A percentile compares a stretch with the other conserved stretches of the same genome.
Evolutionary conservation across 1,284 basidiomycete genomes (phyloP).

Genomic region (Ustilago tritici): DNA sequence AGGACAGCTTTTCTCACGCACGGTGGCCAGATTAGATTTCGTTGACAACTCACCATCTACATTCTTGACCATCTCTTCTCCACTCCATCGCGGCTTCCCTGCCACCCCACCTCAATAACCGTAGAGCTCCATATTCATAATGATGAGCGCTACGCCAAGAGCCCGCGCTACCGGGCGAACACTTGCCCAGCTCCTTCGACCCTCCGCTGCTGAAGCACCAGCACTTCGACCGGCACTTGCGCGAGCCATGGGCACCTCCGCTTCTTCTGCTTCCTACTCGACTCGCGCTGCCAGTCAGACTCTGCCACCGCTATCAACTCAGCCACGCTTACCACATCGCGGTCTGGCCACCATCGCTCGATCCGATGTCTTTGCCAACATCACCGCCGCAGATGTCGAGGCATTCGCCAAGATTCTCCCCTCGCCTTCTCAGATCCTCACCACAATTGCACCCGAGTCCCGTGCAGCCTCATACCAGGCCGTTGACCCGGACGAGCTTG

Average conservation of each 20-base stretch:
- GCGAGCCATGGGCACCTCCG: conserved; percentile 29
- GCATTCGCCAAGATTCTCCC: conserved; percentile 72
- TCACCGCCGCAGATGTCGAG: conserved; percentile 72
- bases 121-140: conserved; percentile 1
- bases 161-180: conserved; percentile 26
- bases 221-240: conserved; percentile 24
- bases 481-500: conserved; percentile 76
- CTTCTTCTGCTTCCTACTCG: conserved; percentile 22
- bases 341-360: conserved; percentile 74
- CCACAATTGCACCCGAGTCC: conserved; percentile 71
- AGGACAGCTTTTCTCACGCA: not conserved
- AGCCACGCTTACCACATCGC: conserved; percentile 15
- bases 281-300: conserved; percentile 7
- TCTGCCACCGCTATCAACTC: not conserved
- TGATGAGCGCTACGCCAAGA: conserved; percentile 28
- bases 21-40: conserved; percentile 10
- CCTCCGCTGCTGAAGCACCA: conserved; percentile 9
- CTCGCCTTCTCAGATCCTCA: conserved; percentile 71
- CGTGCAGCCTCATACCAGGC: conserved; percentile 38
- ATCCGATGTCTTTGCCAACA: conserved; percentile 71
- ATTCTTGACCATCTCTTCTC: not conserved
- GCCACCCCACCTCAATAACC: not conserved
- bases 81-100: not conserved
- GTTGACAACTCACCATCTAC: not conserved
- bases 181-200: conserved; percentile 26